Conservation (phyloP, 2,329 filamentous ascomycete genomes). For the Verticillium nonalfalfae region DNA sequence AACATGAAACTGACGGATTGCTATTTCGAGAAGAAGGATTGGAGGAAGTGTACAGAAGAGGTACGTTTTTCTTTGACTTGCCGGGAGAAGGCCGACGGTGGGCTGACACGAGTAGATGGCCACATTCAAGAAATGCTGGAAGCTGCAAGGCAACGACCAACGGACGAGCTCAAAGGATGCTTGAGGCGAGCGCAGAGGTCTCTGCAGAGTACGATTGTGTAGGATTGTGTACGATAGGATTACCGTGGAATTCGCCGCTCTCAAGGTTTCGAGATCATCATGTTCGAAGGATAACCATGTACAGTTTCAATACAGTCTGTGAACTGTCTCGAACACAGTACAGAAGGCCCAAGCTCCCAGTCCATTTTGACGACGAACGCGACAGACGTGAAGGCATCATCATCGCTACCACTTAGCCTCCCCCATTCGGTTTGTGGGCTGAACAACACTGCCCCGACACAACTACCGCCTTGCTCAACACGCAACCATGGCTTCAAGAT, state of each 20-base stretch:
- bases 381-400: not conserved
- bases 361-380: not conserved
- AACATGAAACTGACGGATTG: constrained; percentile 91
- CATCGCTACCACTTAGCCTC: not conserved
- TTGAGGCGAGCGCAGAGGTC: constrained; percentile 8
- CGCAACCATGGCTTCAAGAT: constrained; percentile 7
- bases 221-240: not conserved
- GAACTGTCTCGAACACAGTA: not conserved
- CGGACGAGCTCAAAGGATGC: constrained; percentile 73
- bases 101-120: constrained; percentile 63
- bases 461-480: not conserved
- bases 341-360: not conserved
- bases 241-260: not conserved
- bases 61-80: constrained; percentile 43
- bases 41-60: constrained; percentile 82
- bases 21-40: constrained; percentile 94
- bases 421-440: not conserved
- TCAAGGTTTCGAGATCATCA: not conserved
- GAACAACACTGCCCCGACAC: not conserved
- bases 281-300: not conserved
- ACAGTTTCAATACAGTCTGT: not conserved
- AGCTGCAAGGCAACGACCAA: constrained; percentile 77
- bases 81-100: not conserved
- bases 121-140: constrained; percentile 86
- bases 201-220: not conserved